Evolutionary conservation across 306 rosid species (phyloP).

Genomic region (Trichosanthes truncata): DNA sequence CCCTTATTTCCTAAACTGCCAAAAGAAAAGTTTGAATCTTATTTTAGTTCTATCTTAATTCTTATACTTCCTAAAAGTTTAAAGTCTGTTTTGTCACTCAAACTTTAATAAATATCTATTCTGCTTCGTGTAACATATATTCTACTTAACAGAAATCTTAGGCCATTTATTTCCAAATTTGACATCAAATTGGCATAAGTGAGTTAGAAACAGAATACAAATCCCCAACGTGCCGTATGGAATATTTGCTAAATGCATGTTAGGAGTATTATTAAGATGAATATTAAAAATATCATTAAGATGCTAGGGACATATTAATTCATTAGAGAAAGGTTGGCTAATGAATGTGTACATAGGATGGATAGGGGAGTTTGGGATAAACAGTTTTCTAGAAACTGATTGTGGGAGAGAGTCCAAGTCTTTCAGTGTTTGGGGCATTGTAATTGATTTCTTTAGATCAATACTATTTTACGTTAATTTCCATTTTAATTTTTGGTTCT

Average conservation of each 20-base stretch:
- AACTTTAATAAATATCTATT: not conserved
- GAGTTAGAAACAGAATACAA: not conserved
- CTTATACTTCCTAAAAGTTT: not conserved
- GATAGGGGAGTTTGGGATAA: too few species aligned
- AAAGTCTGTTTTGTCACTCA: not conserved
- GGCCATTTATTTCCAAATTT: not conserved
- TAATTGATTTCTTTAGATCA: not conserved
- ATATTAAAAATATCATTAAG: too few species aligned
- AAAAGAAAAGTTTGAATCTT: not conserved
- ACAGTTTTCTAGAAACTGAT: too few species aligned
- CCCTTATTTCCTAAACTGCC: not conserved
- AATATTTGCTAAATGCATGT: not conserved
- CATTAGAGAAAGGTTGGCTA: too few species aligned
- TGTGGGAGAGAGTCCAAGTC: not conserved
- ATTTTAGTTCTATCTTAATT: not conserved
- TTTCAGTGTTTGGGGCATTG: not conserved
- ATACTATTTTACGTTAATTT: not conserved
- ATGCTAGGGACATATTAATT: not conserved
- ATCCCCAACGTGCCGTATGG: not conserved
- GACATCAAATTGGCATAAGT: not conserved
- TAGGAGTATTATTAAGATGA: not conserved
- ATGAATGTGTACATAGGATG: too few species aligned
- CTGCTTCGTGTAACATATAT: not conserved
- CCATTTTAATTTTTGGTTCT: not conserved
- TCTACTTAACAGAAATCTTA: not conserved